Base-by-base conservation (phyloP, 768 basidiomycete genomes). In the Lentinula detonsa region DNA sequence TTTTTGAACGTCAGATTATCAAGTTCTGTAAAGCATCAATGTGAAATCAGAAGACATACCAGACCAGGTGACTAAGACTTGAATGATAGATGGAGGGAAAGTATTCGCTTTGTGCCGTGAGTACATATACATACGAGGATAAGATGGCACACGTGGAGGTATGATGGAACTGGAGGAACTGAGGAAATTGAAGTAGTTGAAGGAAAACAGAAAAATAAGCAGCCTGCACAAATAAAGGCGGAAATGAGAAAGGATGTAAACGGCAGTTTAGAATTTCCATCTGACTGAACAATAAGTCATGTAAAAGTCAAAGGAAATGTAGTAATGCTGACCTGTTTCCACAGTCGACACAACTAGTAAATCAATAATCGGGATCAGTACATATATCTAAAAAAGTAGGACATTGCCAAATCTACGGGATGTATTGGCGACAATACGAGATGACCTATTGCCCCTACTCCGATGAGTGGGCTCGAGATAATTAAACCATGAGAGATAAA, bases 291-390 rank as follows among this genome's bases (percentile, higher is more conserved):
- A 31, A 60, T 53, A 63, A 56, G 62, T 23, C 37, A 42, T 1
- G 10, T 18, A 35, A n/a, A 61, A 15, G 57, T 0, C n/a, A 50
- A 5, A 23, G 50, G 31, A 46, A 9, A 45, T 39, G 9, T n/a
- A 18, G 42, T 11, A 18, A 13, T 10, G 56, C 65, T 21, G 57
- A 81, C 81, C 81, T 77, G 69, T 87, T 81, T 68, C 83, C 82
- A 69, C 88, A 90, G 64, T 83, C 82, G 58, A 83, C 81, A 73
- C 90, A 90, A 58, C 85, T 85, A 10, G 21, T 64, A 49, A 62
- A 48, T 21, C 42, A 0, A 33, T 8, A 16, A 53, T 50, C 51
- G 51, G 31, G 2, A 23, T 64, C 49, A 46, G 39, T 34, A 60
- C 9, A 58, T 46, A 33, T 49, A 21, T n/a, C 51, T 33, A 23